Evolutionary conservation across 176 grass and related monocot species (phyloP).

Genomic region (Aegilops speltoides): DNA sequence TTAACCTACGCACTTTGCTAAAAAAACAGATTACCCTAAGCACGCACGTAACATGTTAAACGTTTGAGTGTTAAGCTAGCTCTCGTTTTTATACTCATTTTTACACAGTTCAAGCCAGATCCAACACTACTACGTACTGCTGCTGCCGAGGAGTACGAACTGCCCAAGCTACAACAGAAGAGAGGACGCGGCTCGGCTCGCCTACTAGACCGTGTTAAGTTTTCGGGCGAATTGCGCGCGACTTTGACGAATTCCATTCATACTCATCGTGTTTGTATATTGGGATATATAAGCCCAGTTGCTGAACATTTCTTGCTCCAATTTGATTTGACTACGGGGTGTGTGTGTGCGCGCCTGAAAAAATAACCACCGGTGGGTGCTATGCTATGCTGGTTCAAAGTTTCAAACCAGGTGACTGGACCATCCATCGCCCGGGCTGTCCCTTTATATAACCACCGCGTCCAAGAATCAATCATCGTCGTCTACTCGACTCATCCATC

Average conservation of each 20-base stretch:
- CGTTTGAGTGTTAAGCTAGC: neutral
- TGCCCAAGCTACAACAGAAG: neutral
- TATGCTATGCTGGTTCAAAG: neutral
- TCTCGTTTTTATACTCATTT: neutral
- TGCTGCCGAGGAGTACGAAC: neutral
- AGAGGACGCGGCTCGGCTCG: neutral
- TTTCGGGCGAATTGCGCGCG: neutral
- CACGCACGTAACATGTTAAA: neutral
- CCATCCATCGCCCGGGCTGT: neutral
- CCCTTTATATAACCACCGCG: slow-evolving; percentile 6
- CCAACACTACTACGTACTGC: neutral
- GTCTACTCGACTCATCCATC: neutral
- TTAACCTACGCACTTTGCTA: neutral
- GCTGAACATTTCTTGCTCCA: slow-evolving; percentile 21
- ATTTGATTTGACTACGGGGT: slow-evolving; percentile 14
- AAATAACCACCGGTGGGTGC: slow-evolving; percentile 20
- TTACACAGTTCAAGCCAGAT: neutral
- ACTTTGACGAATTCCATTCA: slow-evolving; percentile 34
- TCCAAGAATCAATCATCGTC: slow-evolving; percentile 18
- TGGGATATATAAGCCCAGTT: no score
- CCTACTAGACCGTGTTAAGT: neutral
- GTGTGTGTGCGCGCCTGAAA: neutral
- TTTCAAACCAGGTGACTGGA: slow-evolving; percentile 19
- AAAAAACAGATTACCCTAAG: neutral
- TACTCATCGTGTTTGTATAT: neutral